Evolutionary conservation across 2,329 filamentous ascomycete genomes (phyloP).

Genomic region (Eurotiales sp.): DNA sequence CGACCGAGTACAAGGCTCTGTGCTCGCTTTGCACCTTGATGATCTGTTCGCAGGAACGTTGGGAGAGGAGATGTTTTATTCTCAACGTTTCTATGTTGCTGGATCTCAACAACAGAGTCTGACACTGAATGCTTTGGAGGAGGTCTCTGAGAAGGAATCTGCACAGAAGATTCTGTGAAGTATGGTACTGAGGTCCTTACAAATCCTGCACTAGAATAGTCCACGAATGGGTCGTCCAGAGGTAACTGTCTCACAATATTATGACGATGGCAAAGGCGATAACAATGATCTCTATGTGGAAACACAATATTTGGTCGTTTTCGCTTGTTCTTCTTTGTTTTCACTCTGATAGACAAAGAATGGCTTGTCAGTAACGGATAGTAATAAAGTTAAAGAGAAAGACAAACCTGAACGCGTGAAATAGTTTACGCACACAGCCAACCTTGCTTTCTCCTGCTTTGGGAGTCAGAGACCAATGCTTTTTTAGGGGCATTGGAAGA

Average conservation of each 20-base stretch:
- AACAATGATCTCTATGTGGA: not conserved
- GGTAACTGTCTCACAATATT: not conserved
- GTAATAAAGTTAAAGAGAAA: not conserved
- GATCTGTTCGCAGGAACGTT: not conserved
- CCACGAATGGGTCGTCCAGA: constrained; percentile 3
- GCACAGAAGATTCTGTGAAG: not conserved
- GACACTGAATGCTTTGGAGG: not conserved
- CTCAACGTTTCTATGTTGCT: not conserved
- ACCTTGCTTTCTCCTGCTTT: not conserved
- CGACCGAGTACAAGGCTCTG: not conserved
- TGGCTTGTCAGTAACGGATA: not conserved
- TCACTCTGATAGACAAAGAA: not conserved
- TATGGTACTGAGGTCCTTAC: not conserved
- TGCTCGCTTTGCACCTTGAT: not conserved
- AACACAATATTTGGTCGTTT: not conserved
- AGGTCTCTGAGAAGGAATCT: not conserved
- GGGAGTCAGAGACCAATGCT: not conserved
- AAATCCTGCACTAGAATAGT: not conserved
- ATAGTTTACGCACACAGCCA: not conserved
- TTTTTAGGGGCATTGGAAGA: not conserved
- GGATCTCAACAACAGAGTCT: not conserved
- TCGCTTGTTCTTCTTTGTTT: not conserved
- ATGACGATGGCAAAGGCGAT: not conserved
- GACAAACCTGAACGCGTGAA: constrained; percentile 1
- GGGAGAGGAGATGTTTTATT: not conserved